Evolutionary conservation across 495 filamentous ascomycete genomes (phyloP).

Genomic region (Xylaria scruposa): DNA sequence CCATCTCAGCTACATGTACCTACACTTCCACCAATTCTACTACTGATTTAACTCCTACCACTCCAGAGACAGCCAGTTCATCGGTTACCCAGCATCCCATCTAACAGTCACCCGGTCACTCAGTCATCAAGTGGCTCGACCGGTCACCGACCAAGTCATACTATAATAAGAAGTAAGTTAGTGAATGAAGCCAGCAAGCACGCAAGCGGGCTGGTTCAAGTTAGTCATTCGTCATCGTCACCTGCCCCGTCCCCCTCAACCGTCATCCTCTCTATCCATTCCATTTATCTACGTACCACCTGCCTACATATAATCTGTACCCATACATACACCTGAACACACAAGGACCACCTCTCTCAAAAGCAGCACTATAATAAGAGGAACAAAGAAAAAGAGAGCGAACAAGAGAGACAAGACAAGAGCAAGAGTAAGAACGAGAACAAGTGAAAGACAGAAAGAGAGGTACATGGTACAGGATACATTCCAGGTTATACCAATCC

Average conservation of each 20-base stretch:
- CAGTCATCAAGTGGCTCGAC: constrained; percentile 8
- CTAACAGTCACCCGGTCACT: background rate
- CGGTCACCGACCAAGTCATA: constrained; percentile 11
- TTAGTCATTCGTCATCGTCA: constrained; percentile 26
- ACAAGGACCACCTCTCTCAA: background rate
- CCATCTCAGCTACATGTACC: background rate
- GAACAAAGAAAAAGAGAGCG: background rate
- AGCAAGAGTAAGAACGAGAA: background rate
- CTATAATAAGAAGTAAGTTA: background rate
- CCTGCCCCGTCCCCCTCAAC: constrained; percentile 7
- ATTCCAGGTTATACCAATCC: background rate
- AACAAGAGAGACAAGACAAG: background rate
- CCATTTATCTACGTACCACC: background rate
- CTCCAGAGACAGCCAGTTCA: background rate
- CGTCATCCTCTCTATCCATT: constrained; percentile 6
- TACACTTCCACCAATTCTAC: too few species aligned
- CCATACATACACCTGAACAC: background rate
- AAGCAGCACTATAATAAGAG: background rate
- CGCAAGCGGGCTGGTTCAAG: background rate
- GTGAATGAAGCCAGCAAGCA: background rate
- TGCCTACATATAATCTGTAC: background rate
- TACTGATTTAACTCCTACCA: background rate
- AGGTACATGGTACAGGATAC: background rate
- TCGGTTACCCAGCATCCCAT: constrained; percentile 2
- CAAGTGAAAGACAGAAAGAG: background rate